Base-by-base conservation (phyloP, 1,284 basidiomycete species). In the Sparassis latifolia region DNA sequence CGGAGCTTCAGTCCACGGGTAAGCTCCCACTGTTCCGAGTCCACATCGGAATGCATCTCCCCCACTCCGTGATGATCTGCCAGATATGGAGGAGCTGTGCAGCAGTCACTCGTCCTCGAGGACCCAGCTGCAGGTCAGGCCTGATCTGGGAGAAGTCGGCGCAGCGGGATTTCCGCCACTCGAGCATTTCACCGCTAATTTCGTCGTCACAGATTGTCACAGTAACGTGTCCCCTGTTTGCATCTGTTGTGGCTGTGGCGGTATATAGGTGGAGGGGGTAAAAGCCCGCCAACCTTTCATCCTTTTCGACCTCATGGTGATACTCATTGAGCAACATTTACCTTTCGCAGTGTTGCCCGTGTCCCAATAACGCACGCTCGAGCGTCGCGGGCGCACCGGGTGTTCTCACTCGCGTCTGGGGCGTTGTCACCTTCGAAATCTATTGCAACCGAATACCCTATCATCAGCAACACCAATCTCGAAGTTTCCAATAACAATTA, bases 351-450 rank as follows among this genome's bases (percentile, higher is more conserved):
- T 53, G 44, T 49, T 20, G 20, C 20, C 51, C 48, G 54, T 57
- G 52, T 58, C 51, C 55, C 61, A 64, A 63, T 66, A 66, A 62
- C 64, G 62, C 60, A 56, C 58, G 60, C 59, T 58, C 55, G 31
- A 53, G 62, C 64, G 64, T 66, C 64, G 62, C 64, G 60, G 61
- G 56, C 56, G 64, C 57, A 53, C 50, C 54, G 53, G 57, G 57
- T 48, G 40, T 43, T 58, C 48, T 49, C 49, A 51, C 49, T 44
- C 53, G 46, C 55, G 60, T 57, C 55, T 55, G 55, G 56, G 63
- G 59, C 62, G 60, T 62, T 52, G 31, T 41, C 43, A 28, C 39
- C 3, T 10, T 50, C 43, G 20, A 49, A 44, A 28, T 45, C 33
- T 10, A 33, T 42, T 27, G 44, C 42, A 29, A 32, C 42, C 44